phyloP scores from a whole-genome alignment of 257 asterid genomes.

The Capsicum chinense region DNA sequence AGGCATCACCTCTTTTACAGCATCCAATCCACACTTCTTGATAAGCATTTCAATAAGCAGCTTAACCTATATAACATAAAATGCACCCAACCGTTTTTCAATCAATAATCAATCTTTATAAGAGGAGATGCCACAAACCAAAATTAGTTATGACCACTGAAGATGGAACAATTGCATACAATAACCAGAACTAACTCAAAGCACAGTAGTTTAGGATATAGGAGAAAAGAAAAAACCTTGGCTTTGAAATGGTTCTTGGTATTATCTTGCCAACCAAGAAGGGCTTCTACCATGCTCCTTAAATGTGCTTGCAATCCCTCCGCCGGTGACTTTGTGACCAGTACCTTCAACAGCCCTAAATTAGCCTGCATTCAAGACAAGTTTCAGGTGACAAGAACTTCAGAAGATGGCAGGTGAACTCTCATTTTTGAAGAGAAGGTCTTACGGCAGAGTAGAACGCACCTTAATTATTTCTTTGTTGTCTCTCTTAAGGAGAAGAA shows the following conservation, averaged over 20 bases:
- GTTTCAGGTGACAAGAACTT: constrained; percentile 28
- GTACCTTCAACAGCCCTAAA: constrained; percentile 87
- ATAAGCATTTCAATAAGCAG: constrained; percentile 92
- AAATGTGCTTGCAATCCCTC: constrained; percentile 77
- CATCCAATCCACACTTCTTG: constrained; percentile 91
- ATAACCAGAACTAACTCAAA: constrained; percentile 20
- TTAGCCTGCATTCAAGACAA: constrained; percentile 63
- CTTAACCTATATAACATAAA: constrained; percentile 59
- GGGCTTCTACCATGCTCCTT: constrained; percentile 75
- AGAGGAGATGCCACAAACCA: not conserved
- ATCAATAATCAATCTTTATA: not conserved
- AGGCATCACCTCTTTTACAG: constrained; percentile 91
- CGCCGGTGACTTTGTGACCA: constrained; percentile 84
- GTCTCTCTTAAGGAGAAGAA: constrained; percentile 81
- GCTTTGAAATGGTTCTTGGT: constrained; percentile 90
- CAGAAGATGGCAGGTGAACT: constrained; percentile 12
- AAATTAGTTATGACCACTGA: not conserved
- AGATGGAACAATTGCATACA: not conserved
- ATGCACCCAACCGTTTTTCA: constrained; percentile 6
- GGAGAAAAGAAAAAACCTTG: constrained; percentile 54
- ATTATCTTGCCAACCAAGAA: constrained; percentile 79
- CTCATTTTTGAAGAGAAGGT: not conserved
- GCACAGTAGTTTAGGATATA: constrained; percentile 19
- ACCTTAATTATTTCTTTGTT: constrained; percentile 91
- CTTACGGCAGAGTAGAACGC: not conserved